A percentile compares a stretch with the other conserved stretches of the same genome.
phyloP scores from a whole-genome alignment of 208 protist species.

The Leishmania braziliensis region DNA sequence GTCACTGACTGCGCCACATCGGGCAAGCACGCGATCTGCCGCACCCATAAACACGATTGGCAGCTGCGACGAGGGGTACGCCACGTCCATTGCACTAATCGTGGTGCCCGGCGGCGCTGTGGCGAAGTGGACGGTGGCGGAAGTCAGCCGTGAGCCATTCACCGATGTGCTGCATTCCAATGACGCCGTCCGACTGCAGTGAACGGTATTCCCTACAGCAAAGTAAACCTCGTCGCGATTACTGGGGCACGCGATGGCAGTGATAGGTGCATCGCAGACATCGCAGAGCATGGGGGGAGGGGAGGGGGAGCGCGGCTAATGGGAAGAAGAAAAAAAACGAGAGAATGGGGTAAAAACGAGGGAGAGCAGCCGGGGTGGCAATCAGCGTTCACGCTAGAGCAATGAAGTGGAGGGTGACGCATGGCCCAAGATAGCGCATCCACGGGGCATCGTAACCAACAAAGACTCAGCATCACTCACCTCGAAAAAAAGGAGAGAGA shows the following conservation, averaged over 20 bases:
- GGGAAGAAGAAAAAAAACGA: background rate
- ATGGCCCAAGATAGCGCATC: background rate
- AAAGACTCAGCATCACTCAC: background rate
- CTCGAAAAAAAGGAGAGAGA: background rate
- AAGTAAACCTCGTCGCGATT: slow-evolving; percentile 28
- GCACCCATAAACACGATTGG: slow-evolving; percentile 23
- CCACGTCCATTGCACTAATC: slow-evolving; percentile 12
- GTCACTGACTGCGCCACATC: background rate
- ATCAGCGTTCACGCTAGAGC: background rate
- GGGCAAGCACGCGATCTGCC: slow-evolving; percentile 21
- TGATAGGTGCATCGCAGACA: slow-evolving; percentile 38
- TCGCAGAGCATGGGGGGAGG: background rate
- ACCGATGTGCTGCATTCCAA: background rate
- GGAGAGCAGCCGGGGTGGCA: background rate
- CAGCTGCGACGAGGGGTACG: background rate
- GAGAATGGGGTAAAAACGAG: too few species aligned
- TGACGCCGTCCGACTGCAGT: background rate
- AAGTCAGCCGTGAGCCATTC: background rate
- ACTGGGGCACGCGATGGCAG: slow-evolving; percentile 28
- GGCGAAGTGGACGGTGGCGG: background rate
- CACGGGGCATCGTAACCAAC: background rate
- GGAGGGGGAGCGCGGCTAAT: background rate
- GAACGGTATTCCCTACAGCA: slow-evolving; percentile 43
- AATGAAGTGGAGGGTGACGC: background rate
- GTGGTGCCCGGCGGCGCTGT: slow-evolving; percentile 12